Evolutionary conservation across 805 yeast species (phyloP).

Genomic region (Crinitomyces ghanaensis): DNA sequence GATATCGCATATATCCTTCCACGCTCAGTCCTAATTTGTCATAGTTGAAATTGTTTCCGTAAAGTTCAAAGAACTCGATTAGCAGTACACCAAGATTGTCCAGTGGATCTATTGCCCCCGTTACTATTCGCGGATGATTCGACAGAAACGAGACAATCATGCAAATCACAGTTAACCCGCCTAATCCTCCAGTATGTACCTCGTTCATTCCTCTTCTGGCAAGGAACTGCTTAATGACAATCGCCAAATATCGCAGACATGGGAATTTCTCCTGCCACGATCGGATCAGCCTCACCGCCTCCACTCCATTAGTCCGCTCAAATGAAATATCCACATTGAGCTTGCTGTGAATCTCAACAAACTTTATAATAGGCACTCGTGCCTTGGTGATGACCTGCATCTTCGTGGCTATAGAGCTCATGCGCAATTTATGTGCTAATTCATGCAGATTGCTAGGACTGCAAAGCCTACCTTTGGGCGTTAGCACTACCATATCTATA

Average conservation of each 20-base stretch:
- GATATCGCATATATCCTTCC: slow-evolving; percentile 46
- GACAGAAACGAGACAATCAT: slow-evolving; percentile 66
- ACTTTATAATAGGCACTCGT: slow-evolving; percentile 88
- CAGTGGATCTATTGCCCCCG: slow-evolving; percentile 52
- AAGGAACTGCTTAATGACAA: slow-evolving; percentile 76
- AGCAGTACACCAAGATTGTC: slow-evolving; percentile 77
- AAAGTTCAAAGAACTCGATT: slow-evolving; percentile 85
- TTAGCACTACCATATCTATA: slow-evolving; percentile 81
- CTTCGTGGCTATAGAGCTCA: slow-evolving; percentile 48
- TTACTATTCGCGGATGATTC: slow-evolving; percentile 65
- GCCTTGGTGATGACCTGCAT: slow-evolving; percentile 84
- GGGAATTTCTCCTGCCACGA: slow-evolving; percentile 65
- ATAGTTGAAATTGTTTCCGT: slow-evolving; percentile 82
- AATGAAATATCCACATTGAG: slow-evolving; percentile 85
- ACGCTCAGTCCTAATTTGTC: slow-evolving; percentile 63
- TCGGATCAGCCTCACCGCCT: slow-evolving; percentile 68
- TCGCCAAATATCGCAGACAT: slow-evolving; percentile 70
- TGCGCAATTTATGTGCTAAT: slow-evolving; percentile 57
- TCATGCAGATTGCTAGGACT: slow-evolving; percentile 58
- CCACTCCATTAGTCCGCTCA: slow-evolving; percentile 71
- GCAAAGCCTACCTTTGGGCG: slow-evolving; percentile 42
- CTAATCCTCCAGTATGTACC: slow-evolving; percentile 88
- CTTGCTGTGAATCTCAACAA: slow-evolving; percentile 57
- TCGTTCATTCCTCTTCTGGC: slow-evolving; percentile 67
- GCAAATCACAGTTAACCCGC: slow-evolving; percentile 90